Evolutionary conservation across 495 filamentous ascomycete species (phyloP), one percentile per base, ranked within the genome.

Genomic region (Penicillium simplicissimum): DNA sequence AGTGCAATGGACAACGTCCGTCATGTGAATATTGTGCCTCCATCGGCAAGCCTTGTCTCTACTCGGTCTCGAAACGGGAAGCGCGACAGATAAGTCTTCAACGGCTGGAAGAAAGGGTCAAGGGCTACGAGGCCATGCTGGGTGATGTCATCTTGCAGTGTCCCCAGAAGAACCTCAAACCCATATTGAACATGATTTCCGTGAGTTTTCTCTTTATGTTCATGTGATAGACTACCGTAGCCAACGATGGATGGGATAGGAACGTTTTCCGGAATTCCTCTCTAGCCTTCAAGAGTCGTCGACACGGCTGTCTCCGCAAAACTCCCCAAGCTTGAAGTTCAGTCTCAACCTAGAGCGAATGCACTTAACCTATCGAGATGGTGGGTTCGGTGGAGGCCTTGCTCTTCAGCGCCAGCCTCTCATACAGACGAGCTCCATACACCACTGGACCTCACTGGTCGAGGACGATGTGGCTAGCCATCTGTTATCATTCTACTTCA

Each of bases 401-500:
- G n/a, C 31, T 34, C 48, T 52, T 8, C 48, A 17, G 48, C 25
- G 48, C 31, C 14, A 60, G 7, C 64, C 69, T 15, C 52, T 59
- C 6, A 36, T 71, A 11, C 60, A 57, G 17, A 55, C 61, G 1
- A 67, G 43, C 10, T 63, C 59, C 5, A 66, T 69, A 25, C 52
- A 66, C 2, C 31, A 54, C n/a, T 71, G 69, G 69, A 71, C 64
- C 8, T 57, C 55, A 1, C 59, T 71, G 2, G 62, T 69, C 11
- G 57, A 67, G 43, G 63, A 67, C 28, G 67, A 68, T 49, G 60
- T 59, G 10, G 69, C 69, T 1, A 69, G 69, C 23, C 69, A 71
- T 23, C 51, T 71, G n/a, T 37, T 71, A 5, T 71, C 69, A 15
- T 60, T 71, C 21, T 71, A 71, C 54, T 71, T 71, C 49, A 59